Evolutionary conservation across 1,139 yeast species (phyloP), one percentile per base, ranked within the genome.

Genomic region (Saccharomyces hybrid): DNA sequence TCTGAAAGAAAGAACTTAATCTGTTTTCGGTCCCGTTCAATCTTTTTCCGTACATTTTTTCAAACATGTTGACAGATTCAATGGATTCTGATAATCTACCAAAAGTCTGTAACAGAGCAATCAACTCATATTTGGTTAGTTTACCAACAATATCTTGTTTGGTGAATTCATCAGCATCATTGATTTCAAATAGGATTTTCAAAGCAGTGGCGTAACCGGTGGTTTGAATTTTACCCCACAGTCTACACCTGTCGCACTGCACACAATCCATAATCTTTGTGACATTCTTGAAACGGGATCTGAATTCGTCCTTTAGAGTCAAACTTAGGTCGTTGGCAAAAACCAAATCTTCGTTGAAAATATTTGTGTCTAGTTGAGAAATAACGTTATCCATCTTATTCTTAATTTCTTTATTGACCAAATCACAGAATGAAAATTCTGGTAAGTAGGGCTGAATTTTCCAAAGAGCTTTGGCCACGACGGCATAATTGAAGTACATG

Each of bases 211-310:
- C 99, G 70, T 93, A 93, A 27, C 99, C 99, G 23, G 95, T 89
- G 1, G 96, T 89, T 74, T 93, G 99, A 28, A 93, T 80, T 71
- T 95, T 93, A 16, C 99, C 99, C 99, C 99, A 93, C 73, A 95
- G 77, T 67, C 98, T 81, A 71, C 99, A 93, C 69, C 98, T 80
- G 70, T 93, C 99, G 74, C 99, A 93, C 42, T 97, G 97, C 50
- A 93, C 98, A 75, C 99, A 93, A 71, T 93, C 97, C 97, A 95
- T 93, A 52, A 93, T 82, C 52, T 88, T 86, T 32, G 96, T 85
- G 34, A 93, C 95, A 69, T 93, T 95, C 68, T 83, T 84, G 71
- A 93, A 95, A 56, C 96, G 84, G 48, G 80, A 72, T 60, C 95
- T 80, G 73, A 93, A 91, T 65, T 93, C 98, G 59, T 86, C 83